A percentile compares a stretch with the other conserved stretches of the same genome.
Conservation (phyloP, 2,329 filamentous ascomycete species). For the Ciborinia camelliae region DNA sequence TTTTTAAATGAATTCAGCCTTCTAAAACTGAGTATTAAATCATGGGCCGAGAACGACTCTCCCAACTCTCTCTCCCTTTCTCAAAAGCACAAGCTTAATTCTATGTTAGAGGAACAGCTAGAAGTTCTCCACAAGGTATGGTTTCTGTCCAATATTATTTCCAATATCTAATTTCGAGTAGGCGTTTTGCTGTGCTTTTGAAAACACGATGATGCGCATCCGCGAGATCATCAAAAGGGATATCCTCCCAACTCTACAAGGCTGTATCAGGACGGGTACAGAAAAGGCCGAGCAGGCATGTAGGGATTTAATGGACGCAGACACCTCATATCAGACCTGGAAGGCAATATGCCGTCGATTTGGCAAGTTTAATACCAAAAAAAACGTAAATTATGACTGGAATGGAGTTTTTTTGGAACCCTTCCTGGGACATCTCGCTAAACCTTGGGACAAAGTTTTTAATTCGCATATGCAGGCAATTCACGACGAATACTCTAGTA, state of each 20-base stretch:
- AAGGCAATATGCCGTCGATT: neutral
- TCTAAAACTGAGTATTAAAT: neutral
- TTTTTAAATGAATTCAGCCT: neutral
- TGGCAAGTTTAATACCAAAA: neutral
- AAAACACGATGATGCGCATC: neutral
- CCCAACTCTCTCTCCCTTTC: neutral
- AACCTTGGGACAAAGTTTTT: neutral
- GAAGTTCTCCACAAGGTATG: neutral
- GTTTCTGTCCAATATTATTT: neutral
- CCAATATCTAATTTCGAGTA: neutral
- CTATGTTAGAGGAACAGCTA: neutral
- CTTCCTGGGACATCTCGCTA: neutral
- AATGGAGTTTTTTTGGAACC: neutral
- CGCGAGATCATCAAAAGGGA: neutral
- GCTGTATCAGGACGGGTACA: neutral
- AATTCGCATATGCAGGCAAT: neutral
- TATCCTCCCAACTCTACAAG: neutral
- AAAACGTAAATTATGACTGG: neutral
- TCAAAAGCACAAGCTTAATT: neutral
- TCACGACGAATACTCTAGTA: neutral
- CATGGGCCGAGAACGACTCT: neutral
- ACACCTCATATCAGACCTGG: neutral
- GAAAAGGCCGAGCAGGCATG: neutral
- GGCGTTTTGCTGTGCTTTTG: neutral
- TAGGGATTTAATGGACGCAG: neutral